Percentiles rank a stretch among this genome's conserved stretches.
Conservation (phyloP, 495 filamentous ascomycete species). For the Xylaria venustula region DNA sequence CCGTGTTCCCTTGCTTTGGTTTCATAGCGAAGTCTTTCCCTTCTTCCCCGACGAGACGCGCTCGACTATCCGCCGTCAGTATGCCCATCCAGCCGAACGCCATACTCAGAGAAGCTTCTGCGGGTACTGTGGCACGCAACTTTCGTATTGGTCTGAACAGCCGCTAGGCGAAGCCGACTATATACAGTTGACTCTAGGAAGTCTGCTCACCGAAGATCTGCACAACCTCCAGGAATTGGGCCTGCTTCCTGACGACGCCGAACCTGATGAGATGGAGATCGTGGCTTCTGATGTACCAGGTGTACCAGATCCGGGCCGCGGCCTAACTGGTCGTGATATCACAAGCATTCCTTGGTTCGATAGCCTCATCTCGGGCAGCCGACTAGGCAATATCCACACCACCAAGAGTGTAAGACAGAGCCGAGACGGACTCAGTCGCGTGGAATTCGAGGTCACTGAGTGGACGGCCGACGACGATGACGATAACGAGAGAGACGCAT, state of each 20-base stretch:
- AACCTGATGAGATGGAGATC: slow-evolving; percentile 38
- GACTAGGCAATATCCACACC: slow-evolving; percentile 63
- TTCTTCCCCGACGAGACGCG: slow-evolving; percentile 78
- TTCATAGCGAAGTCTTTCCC: slow-evolving; percentile 66
- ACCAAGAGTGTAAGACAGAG: slow-evolving; percentile 55
- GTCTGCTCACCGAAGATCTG: slow-evolving; percentile 64
- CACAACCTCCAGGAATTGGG: slow-evolving; percentile 65
- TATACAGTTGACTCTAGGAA: slow-evolving; percentile 73
- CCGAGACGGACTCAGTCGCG: slow-evolving; percentile 55
- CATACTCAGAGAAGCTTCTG: slow-evolving; percentile 75
- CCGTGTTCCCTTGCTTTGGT: slow-evolving; percentile 75
- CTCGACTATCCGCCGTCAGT: slow-evolving; percentile 66
- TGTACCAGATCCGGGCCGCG: slow-evolving; percentile 21
- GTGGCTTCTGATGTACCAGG: slow-evolving; percentile 12
- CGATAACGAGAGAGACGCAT: slow-evolving; percentile 57
- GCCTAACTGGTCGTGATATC: slow-evolving; percentile 35
- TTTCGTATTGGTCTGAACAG: slow-evolving; percentile 76
- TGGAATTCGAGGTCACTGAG: slow-evolving; percentile 86
- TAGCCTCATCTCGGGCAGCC: slow-evolving; percentile 70
- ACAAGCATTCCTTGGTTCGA: slow-evolving; percentile 81
- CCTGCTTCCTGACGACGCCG: slow-evolving; percentile 51
- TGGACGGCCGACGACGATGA: slow-evolving; percentile 59
- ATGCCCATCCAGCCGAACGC: slow-evolving; percentile 59
- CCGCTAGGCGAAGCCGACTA: slow-evolving; percentile 67
- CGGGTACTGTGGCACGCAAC: slow-evolving; percentile 81